Conservation (phyloP, 148 eudicot species). For the Fagopyrum esculentum region DNA sequence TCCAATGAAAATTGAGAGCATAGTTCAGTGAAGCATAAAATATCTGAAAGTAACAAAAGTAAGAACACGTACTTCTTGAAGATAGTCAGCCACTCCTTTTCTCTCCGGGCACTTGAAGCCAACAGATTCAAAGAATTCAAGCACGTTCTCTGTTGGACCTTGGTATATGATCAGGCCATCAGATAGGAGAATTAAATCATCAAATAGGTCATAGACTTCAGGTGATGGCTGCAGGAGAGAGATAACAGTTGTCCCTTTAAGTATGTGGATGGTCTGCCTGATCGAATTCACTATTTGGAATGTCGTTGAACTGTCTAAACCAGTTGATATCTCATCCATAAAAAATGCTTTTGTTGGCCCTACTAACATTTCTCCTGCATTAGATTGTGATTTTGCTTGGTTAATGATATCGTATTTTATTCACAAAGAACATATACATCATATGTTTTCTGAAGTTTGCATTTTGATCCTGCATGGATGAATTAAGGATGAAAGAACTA, state of each 20-base stretch:
- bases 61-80: constrained; percentile 12
- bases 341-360: constrained; percentile 84
- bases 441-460: not conserved
- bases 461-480: constrained; percentile 1
- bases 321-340: constrained; percentile 94
- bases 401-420: not conserved
- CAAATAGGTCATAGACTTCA: constrained; percentile 73
- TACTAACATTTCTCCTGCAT: constrained; percentile 81
- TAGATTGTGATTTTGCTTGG: not conserved
- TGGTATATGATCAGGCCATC: constrained; percentile 83
- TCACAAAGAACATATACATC: not conserved
- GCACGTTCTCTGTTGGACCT: constrained; percentile 74
- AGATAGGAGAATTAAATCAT: constrained; percentile 76
- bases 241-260: constrained; percentile 68
- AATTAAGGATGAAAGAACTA: too few relatives aligned
- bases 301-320: constrained; percentile 91
- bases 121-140: constrained; percentile 64
- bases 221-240: constrained; percentile 94
- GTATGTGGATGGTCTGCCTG: constrained; percentile 68
- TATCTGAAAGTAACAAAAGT: not conserved
- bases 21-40: not conserved
- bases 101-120: constrained; percentile 19
- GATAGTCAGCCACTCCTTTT: constrained; percentile 20
- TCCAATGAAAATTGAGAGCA: not conserved
- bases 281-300: constrained; percentile 77